Base-by-base conservation (phyloP, 192 early-diverging fungal species). In the Entomortierella beljakovae region DNA sequence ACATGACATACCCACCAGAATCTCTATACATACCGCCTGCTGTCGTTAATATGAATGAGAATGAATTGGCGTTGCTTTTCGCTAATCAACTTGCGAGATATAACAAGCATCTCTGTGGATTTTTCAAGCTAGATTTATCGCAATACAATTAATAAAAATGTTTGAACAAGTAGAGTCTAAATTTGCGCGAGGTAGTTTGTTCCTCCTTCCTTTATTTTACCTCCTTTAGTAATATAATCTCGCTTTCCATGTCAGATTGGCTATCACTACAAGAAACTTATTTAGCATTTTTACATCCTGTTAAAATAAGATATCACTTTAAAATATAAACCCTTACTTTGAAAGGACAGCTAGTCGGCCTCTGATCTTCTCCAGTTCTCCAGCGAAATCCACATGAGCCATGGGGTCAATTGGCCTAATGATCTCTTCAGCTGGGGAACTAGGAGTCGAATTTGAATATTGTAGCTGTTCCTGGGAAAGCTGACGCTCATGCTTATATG, bases 11-110 rank as follows among this genome's bases (percentile, higher is more conserved):
- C n/a, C 13, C 37, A 8, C 13, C 37, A 6, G 6, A 38, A 13
- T 38, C 13, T 35, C 11, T 62, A 2, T 9, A 32, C 51, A 2
- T 64, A 64, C 63, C 63, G 49, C 25, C 35, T 29, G 25, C 51
- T 40, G 51, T 64, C 50, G 22, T 52, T 64, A 51, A 64, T 64
- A 16, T 64, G 63, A 26, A 64, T 49, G 33, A 64, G 51, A 11
- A 54, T 37, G 51, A 54, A 50, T 32, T 64, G 49, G 23, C 51
- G 49, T 31, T 54, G 51, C 51, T 54, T 64, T 11, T 64, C 63
- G 37, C 28, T 64, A 48, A 64, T 23, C 11, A 29, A 31, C 51
- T 32, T 54, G 2, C 51, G 51, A n/a, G 23, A 54, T 15, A 13
- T 28, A 10, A 64, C 20, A 23, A 64, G 37, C 1, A 35, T 35